Conservation (phyloP, 1,139 yeast species). For the Pichia sp. region DNA sequence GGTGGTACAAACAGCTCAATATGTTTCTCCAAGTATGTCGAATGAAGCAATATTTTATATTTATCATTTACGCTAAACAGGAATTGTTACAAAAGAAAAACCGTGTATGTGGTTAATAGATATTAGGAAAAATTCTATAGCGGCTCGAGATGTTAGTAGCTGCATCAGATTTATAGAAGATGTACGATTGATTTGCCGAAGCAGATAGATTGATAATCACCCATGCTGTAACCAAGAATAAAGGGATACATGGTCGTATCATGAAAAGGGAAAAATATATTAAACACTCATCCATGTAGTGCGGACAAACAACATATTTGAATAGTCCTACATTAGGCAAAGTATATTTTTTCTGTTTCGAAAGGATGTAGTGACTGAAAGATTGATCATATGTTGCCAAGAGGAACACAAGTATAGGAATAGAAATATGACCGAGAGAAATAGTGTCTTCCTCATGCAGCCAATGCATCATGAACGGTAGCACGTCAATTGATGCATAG, state of each 20-base stretch:
- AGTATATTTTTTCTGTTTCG: constrained; percentile 61
- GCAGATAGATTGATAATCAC: constrained; percentile 56
- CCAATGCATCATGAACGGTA: constrained; percentile 22
- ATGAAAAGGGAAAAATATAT: constrained; percentile 47
- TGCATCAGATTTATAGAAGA: constrained; percentile 41
- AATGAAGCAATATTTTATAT: background rate
- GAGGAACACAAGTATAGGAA: background rate
- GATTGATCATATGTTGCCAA: constrained; percentile 50
- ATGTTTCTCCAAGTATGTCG: constrained; percentile 36
- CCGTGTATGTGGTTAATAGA: constrained; percentile 27
- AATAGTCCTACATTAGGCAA: constrained; percentile 56
- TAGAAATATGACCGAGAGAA: background rate
- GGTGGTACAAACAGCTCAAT: constrained; percentile 92
- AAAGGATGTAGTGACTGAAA: constrained; percentile 54
- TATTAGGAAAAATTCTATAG: constrained; percentile 37
- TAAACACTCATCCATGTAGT: constrained; percentile 70
- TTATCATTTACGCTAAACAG: background rate
- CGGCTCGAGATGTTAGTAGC: constrained; percentile 7
- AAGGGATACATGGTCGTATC: constrained; percentile 17
- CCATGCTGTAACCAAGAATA: constrained; percentile 43
- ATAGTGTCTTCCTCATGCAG: background rate
- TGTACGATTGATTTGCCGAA: constrained; percentile 57
- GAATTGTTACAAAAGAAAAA: background rate
- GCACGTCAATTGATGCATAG: constrained; percentile 44
- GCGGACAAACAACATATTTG: constrained; percentile 61